Percentiles rank a stretch among this genome's conserved stretches.
phyloP scores from a whole-genome alignment of 345 rosid species.

The Alliaria petiolata region DNA sequence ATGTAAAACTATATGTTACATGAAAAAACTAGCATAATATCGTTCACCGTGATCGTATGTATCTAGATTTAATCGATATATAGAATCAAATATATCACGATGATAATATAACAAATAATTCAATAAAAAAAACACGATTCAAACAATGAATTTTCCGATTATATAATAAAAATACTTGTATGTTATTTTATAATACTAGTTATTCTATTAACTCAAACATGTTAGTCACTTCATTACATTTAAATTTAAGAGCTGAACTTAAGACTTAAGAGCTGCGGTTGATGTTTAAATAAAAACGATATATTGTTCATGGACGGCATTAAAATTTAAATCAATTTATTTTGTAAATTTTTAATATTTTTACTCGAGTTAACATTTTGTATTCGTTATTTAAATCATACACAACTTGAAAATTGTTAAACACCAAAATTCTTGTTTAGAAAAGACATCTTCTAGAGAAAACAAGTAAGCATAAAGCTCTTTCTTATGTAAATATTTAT shows the following conservation, averaged over 20 bases:
- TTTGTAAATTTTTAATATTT: background rate
- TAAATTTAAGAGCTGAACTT: too few relatives aligned
- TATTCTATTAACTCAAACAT: too few relatives aligned
- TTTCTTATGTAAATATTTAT: background rate
- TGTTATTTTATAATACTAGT: background rate
- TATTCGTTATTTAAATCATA: background rate
- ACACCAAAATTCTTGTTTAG: slow-evolving; percentile 14
- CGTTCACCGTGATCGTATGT: too few relatives aligned
- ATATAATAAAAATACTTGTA: background rate
- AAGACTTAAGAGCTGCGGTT: background rate
- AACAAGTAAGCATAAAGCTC: slow-evolving; percentile 14
- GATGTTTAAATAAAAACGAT: background rate
- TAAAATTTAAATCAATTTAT: background rate
- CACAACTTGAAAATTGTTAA: slow-evolving; percentile 3
- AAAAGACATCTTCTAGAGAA: slow-evolving; percentile 29
- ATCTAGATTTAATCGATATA: too few relatives aligned
- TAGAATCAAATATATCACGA: too few relatives aligned
- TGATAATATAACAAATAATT: too few relatives aligned
- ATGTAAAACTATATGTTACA: too few relatives aligned
- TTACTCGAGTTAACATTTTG: background rate
- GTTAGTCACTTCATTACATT: too few relatives aligned
- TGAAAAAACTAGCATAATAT: too few relatives aligned
- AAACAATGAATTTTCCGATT: too few relatives aligned
- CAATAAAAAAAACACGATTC: too few relatives aligned
- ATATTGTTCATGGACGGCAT: background rate